Conservation (phyloP, 768 basidiomycete species). For the Tephrocybe rancida region DNA sequence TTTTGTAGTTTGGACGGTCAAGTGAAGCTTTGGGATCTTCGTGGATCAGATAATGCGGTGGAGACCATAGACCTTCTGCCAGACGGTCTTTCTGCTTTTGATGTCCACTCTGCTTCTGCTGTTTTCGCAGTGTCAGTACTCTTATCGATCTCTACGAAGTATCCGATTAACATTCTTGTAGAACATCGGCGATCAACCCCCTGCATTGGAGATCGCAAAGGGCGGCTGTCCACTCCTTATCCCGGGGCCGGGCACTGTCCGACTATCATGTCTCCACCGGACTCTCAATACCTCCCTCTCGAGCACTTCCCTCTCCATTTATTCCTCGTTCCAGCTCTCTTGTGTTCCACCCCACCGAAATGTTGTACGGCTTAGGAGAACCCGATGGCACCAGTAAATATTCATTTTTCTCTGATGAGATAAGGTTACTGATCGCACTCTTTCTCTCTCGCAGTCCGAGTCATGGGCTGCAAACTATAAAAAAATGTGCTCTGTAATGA, state of each 20-base stretch:
- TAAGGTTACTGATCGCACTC: conserved; percentile 3
- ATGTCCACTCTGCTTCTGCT: conserved; percentile 80
- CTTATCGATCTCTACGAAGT: neutral
- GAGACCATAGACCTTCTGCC: conserved; percentile 67
- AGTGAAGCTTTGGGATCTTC: conserved; percentile 90
- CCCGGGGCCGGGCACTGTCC: conserved; percentile 39
- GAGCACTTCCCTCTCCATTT: conserved; percentile 55
- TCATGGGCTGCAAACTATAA: conserved; percentile 58
- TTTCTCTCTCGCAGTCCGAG: conserved; percentile 41
- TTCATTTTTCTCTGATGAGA: neutral
- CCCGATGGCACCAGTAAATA: conserved; percentile 66
- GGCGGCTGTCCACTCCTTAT: conserved; percentile 60
- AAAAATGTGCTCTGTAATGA: conserved; percentile 14
- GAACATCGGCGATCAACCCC: conserved; percentile 62
- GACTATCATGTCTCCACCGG: conserved; percentile 56
- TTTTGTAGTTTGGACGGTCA: conserved; percentile 78
- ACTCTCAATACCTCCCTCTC: conserved; percentile 54
- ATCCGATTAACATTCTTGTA: conserved; percentile 23
- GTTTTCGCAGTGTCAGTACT: conserved; percentile 82
- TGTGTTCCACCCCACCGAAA: conserved; percentile 84
- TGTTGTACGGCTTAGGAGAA: conserved; percentile 76
- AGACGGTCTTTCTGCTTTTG: conserved; percentile 80
- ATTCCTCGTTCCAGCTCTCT: conserved; percentile 67
- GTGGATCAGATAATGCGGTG: conserved; percentile 59
- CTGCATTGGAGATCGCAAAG: conserved; percentile 70